Conservation (phyloP, 805 yeast genomes). For the Lipomyces mesembrius region DNA sequence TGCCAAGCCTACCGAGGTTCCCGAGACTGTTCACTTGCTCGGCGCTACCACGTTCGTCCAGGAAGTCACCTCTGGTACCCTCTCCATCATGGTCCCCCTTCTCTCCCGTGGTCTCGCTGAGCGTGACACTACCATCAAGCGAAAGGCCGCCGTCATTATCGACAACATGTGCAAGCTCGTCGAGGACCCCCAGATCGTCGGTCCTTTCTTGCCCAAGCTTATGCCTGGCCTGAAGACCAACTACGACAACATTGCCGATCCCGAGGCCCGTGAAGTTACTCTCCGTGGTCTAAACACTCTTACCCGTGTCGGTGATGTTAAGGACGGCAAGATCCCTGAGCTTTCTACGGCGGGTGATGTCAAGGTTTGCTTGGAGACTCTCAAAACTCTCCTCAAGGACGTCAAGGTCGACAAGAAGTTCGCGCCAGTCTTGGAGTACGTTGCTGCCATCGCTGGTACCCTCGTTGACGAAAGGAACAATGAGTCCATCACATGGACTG, state of each 20-base stretch:
- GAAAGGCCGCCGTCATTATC: slow-evolving; percentile 99
- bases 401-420: slow-evolving; percentile 71
- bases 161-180: slow-evolving; percentile 99
- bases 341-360: slow-evolving; percentile 99
- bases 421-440: slow-evolving; percentile 74
- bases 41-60: slow-evolving; percentile 99
- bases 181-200: slow-evolving; percentile 99
- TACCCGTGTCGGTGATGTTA: slow-evolving; percentile 98
- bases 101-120: slow-evolving; percentile 99
- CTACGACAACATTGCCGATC: slow-evolving; percentile 97
- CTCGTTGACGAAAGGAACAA: slow-evolving; percentile 97
- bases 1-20: slow-evolving; percentile 94
- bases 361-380: slow-evolving; percentile 79
- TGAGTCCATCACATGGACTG: slow-evolving; percentile 90
- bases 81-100: slow-evolving; percentile 98
- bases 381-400: slow-evolving; percentile 71
- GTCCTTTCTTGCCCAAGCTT: slow-evolving; percentile 95
- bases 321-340: slow-evolving; percentile 90
- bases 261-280: slow-evolving; percentile 99
- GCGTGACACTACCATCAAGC: slow-evolving; percentile 99
- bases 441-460: slow-evolving; percentile 98
- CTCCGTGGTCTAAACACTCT: slow-evolving; percentile 95
- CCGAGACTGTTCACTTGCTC: slow-evolving; percentile 97
- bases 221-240: slow-evolving; percentile 95
- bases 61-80: slow-evolving; percentile 99